Evolutionary conservation across 1,284 basidiomycete genomes (phyloP).

Genomic region (Pholiota adiposa): DNA sequence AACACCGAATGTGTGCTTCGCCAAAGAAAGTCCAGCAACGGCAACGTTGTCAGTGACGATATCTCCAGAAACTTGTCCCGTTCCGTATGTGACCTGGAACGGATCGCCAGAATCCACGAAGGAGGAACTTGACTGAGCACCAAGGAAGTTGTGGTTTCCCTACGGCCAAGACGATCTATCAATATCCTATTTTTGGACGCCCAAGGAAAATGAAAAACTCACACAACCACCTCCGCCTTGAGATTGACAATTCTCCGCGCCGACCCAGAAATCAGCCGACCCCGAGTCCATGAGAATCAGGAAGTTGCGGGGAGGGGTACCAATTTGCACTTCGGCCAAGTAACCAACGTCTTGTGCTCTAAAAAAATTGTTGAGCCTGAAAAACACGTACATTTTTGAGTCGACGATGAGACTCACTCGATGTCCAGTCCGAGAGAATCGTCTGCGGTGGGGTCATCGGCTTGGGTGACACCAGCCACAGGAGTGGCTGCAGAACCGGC

Average conservation of each 20-base stretch:
- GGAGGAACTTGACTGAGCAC: constrained; percentile 63
- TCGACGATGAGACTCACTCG: constrained; percentile 48
- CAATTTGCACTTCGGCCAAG: constrained; percentile 76
- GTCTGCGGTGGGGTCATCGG: constrained; percentile 52
- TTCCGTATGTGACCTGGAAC: constrained; percentile 80
- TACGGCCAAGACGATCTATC: constrained; percentile 24
- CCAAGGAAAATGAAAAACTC: constrained; percentile 28
- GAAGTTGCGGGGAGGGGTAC: constrained; percentile 76
- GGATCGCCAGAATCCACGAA: constrained; percentile 59
- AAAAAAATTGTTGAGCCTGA: not conserved
- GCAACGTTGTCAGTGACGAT: constrained; percentile 71
- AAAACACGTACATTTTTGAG: no score
- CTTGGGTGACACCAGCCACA: constrained; percentile 26
- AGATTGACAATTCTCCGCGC: constrained; percentile 56
- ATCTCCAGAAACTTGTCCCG: constrained; percentile 70
- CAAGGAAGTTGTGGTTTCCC: constrained; percentile 75
- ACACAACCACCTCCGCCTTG: constrained; percentile 54
- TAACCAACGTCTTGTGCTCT: constrained; percentile 58
- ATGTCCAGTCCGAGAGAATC: constrained; percentile 78
- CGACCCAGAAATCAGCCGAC: constrained; percentile 86
- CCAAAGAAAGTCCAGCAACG: constrained; percentile 69
- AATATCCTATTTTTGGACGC: not conserved
- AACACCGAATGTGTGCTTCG: constrained; percentile 75
- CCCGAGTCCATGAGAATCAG: constrained; percentile 86
- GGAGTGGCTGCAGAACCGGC: not conserved